Evolutionary conservation across 805 yeast species (phyloP).

Genomic region (Cyberlindnera amylophila): DNA sequence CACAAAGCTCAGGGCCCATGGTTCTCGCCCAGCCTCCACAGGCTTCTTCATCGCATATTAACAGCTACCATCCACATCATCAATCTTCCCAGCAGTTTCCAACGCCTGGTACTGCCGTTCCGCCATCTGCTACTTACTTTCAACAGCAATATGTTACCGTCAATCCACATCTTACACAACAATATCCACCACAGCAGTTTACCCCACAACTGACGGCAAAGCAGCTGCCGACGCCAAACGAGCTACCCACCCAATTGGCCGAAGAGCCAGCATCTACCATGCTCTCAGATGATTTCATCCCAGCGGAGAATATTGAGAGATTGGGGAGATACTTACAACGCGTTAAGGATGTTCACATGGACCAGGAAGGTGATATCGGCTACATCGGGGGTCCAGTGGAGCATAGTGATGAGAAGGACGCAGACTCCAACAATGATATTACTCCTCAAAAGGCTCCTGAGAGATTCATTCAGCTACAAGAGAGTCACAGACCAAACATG

Average conservation of each 20-base stretch:
- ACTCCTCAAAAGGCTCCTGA: neutral
- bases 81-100: neutral
- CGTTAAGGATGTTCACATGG: slow-evolving; percentile 3
- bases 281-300: neutral
- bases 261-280: neutral
- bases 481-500: neutral
- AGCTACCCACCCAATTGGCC: neutral
- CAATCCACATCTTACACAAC: neutral
- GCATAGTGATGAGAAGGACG: neutral
- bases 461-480: neutral
- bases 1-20: neutral
- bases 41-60: neutral
- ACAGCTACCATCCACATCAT: neutral
- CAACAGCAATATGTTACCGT: neutral
- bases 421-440: neutral
- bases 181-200: neutral
- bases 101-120: neutral
- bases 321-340: slow-evolving; percentile 1
- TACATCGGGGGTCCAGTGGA: too few species aligned
- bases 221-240: neutral
- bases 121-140: neutral
- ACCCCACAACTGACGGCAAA: neutral
- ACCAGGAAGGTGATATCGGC: neutral
- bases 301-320: slow-evolving; percentile 1
- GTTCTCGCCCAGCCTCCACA: neutral